These are phyloP conservation scores for Ramalina peruviana DNA, from an alignment of 495 filamentous ascomycete species.

Conservation along the genomic window DNA sequence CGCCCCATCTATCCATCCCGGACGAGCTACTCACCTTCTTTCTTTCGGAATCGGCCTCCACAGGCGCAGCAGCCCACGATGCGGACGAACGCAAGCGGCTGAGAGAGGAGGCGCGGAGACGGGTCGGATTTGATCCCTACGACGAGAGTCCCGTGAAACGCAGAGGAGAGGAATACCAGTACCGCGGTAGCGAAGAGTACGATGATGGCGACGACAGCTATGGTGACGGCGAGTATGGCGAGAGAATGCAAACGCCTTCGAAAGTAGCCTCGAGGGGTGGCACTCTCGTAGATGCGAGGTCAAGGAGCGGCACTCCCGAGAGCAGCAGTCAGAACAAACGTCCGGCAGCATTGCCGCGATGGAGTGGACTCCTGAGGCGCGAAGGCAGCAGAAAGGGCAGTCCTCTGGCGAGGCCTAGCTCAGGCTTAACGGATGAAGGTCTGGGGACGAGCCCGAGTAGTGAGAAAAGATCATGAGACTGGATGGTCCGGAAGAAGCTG, in stretches of 20 bases:
- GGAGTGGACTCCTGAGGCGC: background rate
- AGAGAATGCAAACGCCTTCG: background rate
- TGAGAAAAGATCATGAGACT: too few relatives aligned
- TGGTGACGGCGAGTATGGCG: constrained; percentile 13
- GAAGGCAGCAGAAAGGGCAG: constrained; percentile 11
- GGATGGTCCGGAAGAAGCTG: too few relatives aligned
- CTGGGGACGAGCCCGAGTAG: constrained; percentile 14
- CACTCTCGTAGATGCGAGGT: background rate
- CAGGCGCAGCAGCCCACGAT: constrained; percentile 57
- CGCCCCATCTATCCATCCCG: constrained; percentile 81
- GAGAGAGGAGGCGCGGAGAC: constrained; percentile 54
- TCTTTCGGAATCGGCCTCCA: constrained; percentile 62
- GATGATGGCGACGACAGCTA: constrained; percentile 3
- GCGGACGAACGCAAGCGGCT: constrained; percentile 55
- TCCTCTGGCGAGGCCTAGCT: constrained; percentile 11
- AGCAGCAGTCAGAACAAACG: constrained; percentile 13
- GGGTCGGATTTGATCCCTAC: constrained; percentile 87
- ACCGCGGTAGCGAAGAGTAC: constrained; percentile 16
- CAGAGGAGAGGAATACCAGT: constrained; percentile 47
- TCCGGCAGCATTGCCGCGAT: constrained; percentile 1
- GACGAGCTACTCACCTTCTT: constrained; percentile 94
- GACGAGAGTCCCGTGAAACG: constrained; percentile 55
- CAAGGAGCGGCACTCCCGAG: constrained; percentile 2
- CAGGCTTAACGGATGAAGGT: constrained; percentile 16
- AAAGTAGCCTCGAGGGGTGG: background rate